Percentiles rank a stretch among this genome's conserved stretches.
These are phyloP conservation scores for Zygosaccharomyces kombuchaensis DNA, from an alignment of 805 yeast species.

Conservation along the genomic window DNA sequence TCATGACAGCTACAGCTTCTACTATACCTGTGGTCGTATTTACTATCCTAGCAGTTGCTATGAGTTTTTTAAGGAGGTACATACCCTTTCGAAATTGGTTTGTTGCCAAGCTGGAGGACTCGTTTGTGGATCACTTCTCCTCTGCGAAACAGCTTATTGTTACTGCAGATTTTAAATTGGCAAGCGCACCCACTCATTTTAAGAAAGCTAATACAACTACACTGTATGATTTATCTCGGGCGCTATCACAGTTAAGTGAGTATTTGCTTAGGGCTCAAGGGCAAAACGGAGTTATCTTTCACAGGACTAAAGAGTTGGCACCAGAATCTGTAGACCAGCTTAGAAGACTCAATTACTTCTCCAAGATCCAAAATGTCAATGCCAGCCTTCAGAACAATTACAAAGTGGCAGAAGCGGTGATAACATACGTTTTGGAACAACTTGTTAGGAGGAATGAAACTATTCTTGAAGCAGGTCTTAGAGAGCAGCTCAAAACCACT, in stretches of 20 bases:
- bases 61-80: constrained; percentile 23
- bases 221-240: constrained; percentile 13
- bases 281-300: constrained; percentile 19
- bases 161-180: constrained; percentile 14
- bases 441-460: constrained; percentile 21
- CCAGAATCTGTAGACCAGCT: constrained; percentile 15
- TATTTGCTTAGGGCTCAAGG: constrained; percentile 19
- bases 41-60: constrained; percentile 17
- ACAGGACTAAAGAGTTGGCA: constrained; percentile 17
- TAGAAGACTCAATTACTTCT: constrained; percentile 48
- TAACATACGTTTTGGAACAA: constrained; percentile 35
- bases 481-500: constrained; percentile 41
- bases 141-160: constrained; percentile 12
- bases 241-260: constrained; percentile 18
- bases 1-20: constrained; percentile 1
- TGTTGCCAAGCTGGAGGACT: constrained; percentile 15
- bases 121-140: constrained; percentile 14
- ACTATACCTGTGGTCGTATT: constrained; percentile 10
- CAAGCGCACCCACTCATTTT: constrained; percentile 7
- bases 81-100: constrained; percentile 22
- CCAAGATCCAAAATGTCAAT: constrained; percentile 50
- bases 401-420: constrained; percentile 43
- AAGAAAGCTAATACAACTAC: constrained; percentile 3
- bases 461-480: constrained; percentile 30
- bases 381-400: constrained; percentile 45